Percentiles rank a stretch among this genome's conserved stretches.
Conservation (phyloP, 768 basidiomycete species). For the Calocybe gangraenosa region DNA sequence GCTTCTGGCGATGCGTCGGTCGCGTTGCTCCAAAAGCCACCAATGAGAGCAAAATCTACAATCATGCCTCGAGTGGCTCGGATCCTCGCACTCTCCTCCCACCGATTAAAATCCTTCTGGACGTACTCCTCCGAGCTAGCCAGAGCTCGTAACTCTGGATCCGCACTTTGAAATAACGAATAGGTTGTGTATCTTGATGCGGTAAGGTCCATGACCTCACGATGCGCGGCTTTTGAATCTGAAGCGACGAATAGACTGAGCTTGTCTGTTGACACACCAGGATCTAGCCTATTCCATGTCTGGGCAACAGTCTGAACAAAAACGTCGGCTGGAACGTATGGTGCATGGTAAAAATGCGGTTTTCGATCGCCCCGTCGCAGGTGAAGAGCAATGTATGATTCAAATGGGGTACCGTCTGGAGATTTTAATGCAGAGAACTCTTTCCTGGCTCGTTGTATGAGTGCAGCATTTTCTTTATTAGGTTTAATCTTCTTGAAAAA, state of each 20-base stretch:
- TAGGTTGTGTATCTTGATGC: slow-evolving; percentile 32
- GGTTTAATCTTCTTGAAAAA: slow-evolving; percentile 52
- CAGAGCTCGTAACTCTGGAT: slow-evolving; percentile 38
- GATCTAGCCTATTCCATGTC: slow-evolving; percentile 35
- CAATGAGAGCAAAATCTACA: slow-evolving; percentile 64
- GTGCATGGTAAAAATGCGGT: slow-evolving; percentile 36
- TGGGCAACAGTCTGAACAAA: slow-evolving; percentile 40
- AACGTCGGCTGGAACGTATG: slow-evolving; percentile 45
- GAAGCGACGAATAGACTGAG: slow-evolving; percentile 57
- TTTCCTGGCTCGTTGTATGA: slow-evolving; percentile 47
- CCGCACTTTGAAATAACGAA: slow-evolving; percentile 39
- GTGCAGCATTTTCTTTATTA: slow-evolving; percentile 35
- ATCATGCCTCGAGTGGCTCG: slow-evolving; percentile 59
- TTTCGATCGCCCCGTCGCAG: slow-evolving; percentile 59
- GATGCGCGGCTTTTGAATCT: slow-evolving; percentile 44
- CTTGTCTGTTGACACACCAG: slow-evolving; percentile 15
- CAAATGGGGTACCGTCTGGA: slow-evolving; percentile 9
- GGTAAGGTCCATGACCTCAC: slow-evolving; percentile 39
- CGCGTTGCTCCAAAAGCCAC: slow-evolving; percentile 53
- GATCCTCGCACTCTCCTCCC: slow-evolving; percentile 37
- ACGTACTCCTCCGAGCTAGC: slow-evolving; percentile 52
- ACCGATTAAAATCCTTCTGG: slow-evolving; percentile 44
- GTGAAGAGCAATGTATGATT: slow-evolving; percentile 53
- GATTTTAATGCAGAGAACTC: slow-evolving; percentile 33
- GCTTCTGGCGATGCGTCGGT: slow-evolving; percentile 45